Conservation (phyloP, 2,329 filamentous ascomycete species). For the Byssochlamys sp. region DNA sequence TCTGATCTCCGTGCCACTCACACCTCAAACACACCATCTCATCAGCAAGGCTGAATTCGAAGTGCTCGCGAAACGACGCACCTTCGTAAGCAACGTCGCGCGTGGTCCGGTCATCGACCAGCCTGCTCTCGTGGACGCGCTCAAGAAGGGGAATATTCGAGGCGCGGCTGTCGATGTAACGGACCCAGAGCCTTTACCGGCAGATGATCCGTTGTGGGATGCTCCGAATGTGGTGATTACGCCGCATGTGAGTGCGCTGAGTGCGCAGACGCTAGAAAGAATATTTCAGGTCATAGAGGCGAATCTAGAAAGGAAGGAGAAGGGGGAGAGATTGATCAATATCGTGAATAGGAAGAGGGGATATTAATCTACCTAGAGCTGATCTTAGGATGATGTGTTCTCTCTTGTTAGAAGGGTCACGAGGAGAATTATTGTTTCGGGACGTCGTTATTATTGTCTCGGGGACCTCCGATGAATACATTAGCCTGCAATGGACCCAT, state of each 20-base stretch:
- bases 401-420: too few relatives aligned
- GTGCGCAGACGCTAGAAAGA: constrained; percentile 46
- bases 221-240: constrained; percentile 61
- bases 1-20: constrained; percentile 49
- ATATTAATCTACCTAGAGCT: constrained; percentile 39
- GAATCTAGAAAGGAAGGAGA: constrained; percentile 47
- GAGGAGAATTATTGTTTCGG: too few relatives aligned
- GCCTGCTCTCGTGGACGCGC: constrained; percentile 52
- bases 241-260: constrained; percentile 53
- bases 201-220: constrained; percentile 59
- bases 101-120: constrained; percentile 56
- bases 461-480: too few relatives aligned
- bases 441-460: too few relatives aligned
- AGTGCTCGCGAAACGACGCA: constrained; percentile 38
- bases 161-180: constrained; percentile 71
- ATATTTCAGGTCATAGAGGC: constrained; percentile 49
- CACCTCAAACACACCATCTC: constrained; percentile 45
- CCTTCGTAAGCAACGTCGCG: constrained; percentile 63
- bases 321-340: constrained; percentile 51
- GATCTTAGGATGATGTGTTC: too few relatives aligned
- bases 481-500: too few relatives aligned
- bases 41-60: constrained; percentile 47
- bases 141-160: constrained; percentile 45
- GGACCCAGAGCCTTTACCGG: constrained; percentile 66
- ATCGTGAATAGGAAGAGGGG: constrained; percentile 51